Conservation (phyloP, 768 basidiomycete genomes). For the Collybia nuda region DNA sequence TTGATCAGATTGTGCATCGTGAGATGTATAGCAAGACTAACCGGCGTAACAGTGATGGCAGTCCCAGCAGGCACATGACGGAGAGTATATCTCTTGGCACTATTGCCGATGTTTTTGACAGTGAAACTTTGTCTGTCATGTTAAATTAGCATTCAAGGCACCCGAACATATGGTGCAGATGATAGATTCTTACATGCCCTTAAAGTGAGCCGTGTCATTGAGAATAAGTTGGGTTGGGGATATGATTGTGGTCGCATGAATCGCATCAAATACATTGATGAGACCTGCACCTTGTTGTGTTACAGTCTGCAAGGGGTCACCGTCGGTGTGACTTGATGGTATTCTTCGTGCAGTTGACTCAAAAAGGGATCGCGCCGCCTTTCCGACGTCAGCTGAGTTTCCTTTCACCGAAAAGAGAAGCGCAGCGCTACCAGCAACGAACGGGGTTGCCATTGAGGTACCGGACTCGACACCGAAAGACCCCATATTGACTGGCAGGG, state of each 20-base stretch:
- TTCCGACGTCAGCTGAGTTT: constrained; percentile 22
- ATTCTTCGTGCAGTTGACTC: constrained; percentile 48
- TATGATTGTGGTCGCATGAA: constrained; percentile 50
- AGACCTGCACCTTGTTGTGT: constrained; percentile 57
- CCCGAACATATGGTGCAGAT: background rate
- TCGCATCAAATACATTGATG: constrained; percentile 57
- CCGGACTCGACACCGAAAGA: constrained; percentile 42
- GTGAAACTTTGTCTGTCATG: constrained; percentile 43
- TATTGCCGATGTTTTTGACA: constrained; percentile 48
- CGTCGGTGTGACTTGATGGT: constrained; percentile 44
- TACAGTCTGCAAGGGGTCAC: constrained; percentile 48
- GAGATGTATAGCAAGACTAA: constrained; percentile 16
- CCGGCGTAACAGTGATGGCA: constrained; percentile 43
- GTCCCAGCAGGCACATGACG: constrained; percentile 60
- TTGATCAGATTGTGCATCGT: background rate
- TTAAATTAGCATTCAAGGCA: too few relatives aligned
- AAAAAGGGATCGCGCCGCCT: constrained; percentile 36
- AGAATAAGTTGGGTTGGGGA: constrained; percentile 57
- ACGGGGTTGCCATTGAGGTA: constrained; percentile 47
- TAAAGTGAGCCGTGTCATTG: constrained; percentile 63
- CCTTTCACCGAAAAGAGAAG: constrained; percentile 41
- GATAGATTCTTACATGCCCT: constrained; percentile 31
- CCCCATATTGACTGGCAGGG: constrained; percentile 39
- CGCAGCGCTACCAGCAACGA: constrained; percentile 44
- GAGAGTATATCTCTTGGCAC: constrained; percentile 43